These are phyloP conservation scores for Pistacia vera DNA, from an alignment of 345 rosid species.

Conservation along the genomic window DNA sequence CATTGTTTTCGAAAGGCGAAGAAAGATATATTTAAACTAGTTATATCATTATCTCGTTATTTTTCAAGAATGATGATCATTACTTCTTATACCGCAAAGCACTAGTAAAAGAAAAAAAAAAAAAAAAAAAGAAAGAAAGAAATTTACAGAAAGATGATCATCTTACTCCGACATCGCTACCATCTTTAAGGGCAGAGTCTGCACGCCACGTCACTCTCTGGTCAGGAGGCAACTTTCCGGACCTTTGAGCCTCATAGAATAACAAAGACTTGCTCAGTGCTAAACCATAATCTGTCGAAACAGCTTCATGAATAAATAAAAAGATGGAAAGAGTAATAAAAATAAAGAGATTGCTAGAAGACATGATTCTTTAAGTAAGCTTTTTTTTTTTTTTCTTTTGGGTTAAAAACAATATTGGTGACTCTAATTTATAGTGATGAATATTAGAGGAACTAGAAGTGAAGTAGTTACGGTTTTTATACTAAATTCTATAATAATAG, in stretches of 20 bases:
- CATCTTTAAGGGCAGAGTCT: slow-evolving; percentile 66
- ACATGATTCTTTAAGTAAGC: neutral
- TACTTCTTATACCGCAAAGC: no score
- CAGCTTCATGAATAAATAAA: slow-evolving; percentile 23
- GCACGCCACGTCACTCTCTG: slow-evolving; percentile 72
- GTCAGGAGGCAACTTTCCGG: slow-evolving; percentile 61
- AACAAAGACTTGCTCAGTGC: slow-evolving; percentile 57
- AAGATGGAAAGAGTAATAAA: slow-evolving; percentile 17
- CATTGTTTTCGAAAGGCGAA: no score
- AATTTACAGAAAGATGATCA: neutral
- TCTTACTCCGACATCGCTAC: slow-evolving; percentile 42
- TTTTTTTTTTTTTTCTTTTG: no score
- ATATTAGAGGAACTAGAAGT: no score
- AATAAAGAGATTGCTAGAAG: slow-evolving; percentile 14
- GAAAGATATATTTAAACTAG: no score
- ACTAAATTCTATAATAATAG: no score
- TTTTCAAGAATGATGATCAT: neutral
- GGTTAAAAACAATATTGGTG: no score
- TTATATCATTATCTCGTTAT: neutral
- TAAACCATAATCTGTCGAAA: slow-evolving; percentile 43
- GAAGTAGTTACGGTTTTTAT: no score
- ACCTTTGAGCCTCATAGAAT: slow-evolving; percentile 42
- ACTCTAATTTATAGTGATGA: no score
- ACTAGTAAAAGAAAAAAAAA: no score
- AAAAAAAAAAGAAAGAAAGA: no score